These are phyloP conservation scores for Sugiyamaella pinicola DNA, from an alignment of 1,139 yeast species.

Conservation along the genomic window DNA sequence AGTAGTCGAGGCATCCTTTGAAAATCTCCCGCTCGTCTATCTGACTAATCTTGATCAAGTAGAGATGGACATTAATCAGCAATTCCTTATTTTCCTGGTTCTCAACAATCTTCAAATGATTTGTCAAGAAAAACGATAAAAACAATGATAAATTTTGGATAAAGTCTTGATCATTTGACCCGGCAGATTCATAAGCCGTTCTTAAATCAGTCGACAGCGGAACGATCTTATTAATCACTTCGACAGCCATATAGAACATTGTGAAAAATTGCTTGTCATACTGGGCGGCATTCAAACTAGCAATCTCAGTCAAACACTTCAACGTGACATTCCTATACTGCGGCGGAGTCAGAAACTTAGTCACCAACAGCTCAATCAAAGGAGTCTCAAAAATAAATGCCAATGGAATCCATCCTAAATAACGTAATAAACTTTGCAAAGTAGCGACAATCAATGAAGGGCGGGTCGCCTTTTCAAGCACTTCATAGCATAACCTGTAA, in stretches of 20 bases:
- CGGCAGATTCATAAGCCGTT: slow-evolving; percentile 71
- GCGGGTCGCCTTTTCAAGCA: slow-evolving; percentile 82
- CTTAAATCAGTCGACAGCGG: slow-evolving; percentile 77
- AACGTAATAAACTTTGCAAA: slow-evolving; percentile 75
- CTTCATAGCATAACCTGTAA: slow-evolving; percentile 89
- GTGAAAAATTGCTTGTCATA: slow-evolving; percentile 69
- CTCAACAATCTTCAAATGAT: slow-evolving; percentile 77
- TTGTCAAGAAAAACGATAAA: slow-evolving; percentile 77
- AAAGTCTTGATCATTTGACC: slow-evolving; percentile 86
- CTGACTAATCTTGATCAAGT: slow-evolving; percentile 80
- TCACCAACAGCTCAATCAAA: slow-evolving; percentile 67
- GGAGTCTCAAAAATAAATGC: slow-evolving; percentile 89
- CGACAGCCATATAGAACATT: slow-evolving; percentile 75
- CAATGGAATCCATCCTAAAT: slow-evolving; percentile 92
- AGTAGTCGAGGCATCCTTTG: slow-evolving; percentile 92
- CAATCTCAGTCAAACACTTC: slow-evolving; percentile 88
- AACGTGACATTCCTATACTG: slow-evolving; percentile 83
- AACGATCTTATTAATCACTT: slow-evolving; percentile 66
- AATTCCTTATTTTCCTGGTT: slow-evolving; percentile 61
- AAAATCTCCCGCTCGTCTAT: slow-evolving; percentile 95
- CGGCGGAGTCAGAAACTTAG: slow-evolving; percentile 73
- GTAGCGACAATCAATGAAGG: slow-evolving; percentile 85
- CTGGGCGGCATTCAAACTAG: slow-evolving; percentile 57
- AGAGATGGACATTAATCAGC: slow-evolving; percentile 71
- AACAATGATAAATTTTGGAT: slow-evolving; percentile 95